Evolutionary conservation across 306 rosid genomes (phyloP), one percentile per base, ranked within the genome.

Genomic region (Dalbergia cochinchinensis): DNA sequence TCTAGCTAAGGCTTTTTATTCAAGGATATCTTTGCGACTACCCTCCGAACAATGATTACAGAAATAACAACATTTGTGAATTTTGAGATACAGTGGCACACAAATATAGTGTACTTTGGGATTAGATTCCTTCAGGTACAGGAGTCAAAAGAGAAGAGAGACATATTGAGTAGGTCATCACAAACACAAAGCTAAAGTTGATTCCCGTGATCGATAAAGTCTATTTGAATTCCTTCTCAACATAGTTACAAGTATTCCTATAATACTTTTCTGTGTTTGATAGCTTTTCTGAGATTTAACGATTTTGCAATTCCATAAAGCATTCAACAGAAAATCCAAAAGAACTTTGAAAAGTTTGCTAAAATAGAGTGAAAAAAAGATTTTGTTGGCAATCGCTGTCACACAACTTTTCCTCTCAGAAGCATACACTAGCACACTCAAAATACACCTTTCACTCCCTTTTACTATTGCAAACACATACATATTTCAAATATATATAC

Each of bases 131-230:
- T 41, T 20, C 41, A 50, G 12, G 61, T 6, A 61, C 59, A 79
- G 86, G 86, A 83, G 92, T 91, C 95, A 89, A 91, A 91, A 91
- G 91, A 78, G 80, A 82, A 57, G 85, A 80, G 87, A 82, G 89
- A 89, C 89, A 89, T 50, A 62, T 87, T 80, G 92, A 87, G 88
- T 89, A 44, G 71, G 90, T 75, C 45, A 83, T 76, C 85, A 80
- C 75, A 72, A 77, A 83, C 82, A 73, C 64, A 80, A 82, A 85
- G 86, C 82, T 78, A 83, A 83, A 83, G 86, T 82, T 80, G 61
- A 71, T 78, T 72, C 83, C 86, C 65, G 70, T 77, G 73, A 83
- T 86, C 89, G 86, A 88, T 85, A 89, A 91, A 89, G 92, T 85
- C 80, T 76, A 69, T 53, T 73, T 78, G 74, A 75, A 80, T 78